Evolutionary conservation across 306 rosid genomes (phyloP).

Genomic region (barrel medic (Medicago truncatula)): DNA sequence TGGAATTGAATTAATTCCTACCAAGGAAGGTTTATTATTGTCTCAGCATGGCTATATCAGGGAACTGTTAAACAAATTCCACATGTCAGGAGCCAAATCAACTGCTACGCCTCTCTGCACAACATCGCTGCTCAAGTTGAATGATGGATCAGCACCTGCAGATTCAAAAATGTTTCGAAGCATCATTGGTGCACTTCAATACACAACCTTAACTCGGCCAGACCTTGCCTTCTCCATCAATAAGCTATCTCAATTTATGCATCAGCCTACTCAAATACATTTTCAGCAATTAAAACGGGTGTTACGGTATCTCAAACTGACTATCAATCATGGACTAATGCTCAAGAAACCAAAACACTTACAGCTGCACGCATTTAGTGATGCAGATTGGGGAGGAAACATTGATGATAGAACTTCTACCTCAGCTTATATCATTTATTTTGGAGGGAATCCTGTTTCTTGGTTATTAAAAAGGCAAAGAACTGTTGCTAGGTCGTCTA

Average conservation of each 20-base stretch:
- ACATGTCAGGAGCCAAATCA: not conserved
- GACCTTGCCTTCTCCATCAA: not conserved
- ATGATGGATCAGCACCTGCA: not conserved
- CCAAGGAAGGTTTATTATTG: not conserved
- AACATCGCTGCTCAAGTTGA: not conserved
- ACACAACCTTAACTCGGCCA: not conserved
- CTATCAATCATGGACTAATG: not conserved
- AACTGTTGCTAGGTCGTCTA: too few relatives aligned
- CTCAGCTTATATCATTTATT: not conserved
- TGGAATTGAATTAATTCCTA: conserved; percentile 9
- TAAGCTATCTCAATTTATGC: conserved; percentile 1
- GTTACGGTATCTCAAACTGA: not conserved
- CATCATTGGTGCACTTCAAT: not conserved
- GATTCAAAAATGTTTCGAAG: not conserved
- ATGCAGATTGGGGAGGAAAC: not conserved
- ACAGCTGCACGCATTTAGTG: not conserved
- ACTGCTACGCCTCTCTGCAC: not conserved
- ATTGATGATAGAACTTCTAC: not conserved
- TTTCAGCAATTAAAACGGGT: not conserved
- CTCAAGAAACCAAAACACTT: not conserved
- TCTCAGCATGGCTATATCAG: not conserved
- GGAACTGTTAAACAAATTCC: not conserved
- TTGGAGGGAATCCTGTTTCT: not conserved
- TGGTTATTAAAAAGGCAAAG: not conserved
- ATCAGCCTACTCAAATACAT: not conserved